phyloP scores from a whole-genome alignment of 257 asterid species.

The Solanum paucissectum region DNA sequence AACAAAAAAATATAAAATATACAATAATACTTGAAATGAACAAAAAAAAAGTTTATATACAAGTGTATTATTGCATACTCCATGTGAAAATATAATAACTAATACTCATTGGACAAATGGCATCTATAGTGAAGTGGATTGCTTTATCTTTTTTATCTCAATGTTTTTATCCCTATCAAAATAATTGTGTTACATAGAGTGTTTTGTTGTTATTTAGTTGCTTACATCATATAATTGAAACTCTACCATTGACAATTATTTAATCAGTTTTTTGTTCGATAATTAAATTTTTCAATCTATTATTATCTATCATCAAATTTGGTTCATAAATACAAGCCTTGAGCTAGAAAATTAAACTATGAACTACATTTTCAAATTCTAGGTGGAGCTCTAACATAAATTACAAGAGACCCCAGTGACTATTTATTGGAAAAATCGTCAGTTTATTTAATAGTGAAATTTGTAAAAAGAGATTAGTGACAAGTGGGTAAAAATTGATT shows the following conservation, averaged over 20 bases:
- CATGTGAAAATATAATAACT: neutral
- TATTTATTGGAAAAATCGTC: too few relatives aligned
- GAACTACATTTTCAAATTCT: neutral
- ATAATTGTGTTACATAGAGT: neutral
- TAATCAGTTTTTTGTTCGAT: neutral
- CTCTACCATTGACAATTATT: neutral
- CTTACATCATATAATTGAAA: neutral
- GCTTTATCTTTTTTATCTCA: neutral
- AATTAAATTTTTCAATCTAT: too few relatives aligned
- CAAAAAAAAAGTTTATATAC: neutral
- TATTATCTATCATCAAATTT: neutral
- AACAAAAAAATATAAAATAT: neutral
- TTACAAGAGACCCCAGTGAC: too few relatives aligned
- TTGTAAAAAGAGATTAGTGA: fast-evolving
- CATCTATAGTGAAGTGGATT: neutral
- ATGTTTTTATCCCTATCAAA: neutral
- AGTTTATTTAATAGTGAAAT: too few relatives aligned
- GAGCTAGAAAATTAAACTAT: neutral
- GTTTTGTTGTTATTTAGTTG: neutral
- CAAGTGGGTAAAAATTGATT: fast-evolving
- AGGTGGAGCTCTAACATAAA: neutral
- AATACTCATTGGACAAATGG: neutral
- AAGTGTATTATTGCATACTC: neutral
- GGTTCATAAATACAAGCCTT: neutral
- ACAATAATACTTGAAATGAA: neutral